Evolutionary conservation across 106 monocot genomes (phyloP).

Genomic region (Amphibolis antarctica): DNA sequence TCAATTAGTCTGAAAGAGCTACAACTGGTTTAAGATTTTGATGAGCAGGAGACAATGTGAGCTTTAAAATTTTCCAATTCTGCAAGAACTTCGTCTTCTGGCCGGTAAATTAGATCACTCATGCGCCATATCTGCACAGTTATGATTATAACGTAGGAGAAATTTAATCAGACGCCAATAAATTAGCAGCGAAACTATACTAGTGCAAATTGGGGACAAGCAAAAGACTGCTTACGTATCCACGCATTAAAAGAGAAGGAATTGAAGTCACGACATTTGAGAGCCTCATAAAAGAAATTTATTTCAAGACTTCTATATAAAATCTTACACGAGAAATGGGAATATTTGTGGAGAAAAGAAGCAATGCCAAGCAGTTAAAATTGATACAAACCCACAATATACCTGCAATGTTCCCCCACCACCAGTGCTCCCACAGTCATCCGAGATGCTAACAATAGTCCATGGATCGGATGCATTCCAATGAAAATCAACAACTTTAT

Average conservation of each 20-base stretch:
- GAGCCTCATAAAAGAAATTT: no score
- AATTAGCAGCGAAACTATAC: not conserved
- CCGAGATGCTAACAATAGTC: slow-evolving; percentile 91
- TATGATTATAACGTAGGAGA: not conserved
- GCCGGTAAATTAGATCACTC: slow-evolving; percentile 81
- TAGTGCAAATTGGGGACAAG: no score
- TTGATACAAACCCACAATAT: not conserved
- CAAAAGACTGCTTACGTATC: no score
- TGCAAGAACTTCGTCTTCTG: slow-evolving; percentile 63
- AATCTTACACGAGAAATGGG: not conserved
- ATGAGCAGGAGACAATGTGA: slow-evolving; percentile 46
- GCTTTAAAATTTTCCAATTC: slow-evolving; percentile 77
- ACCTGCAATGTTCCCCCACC: slow-evolving; percentile 98
- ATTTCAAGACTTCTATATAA: not conserved
- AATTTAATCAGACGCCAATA: not conserved
- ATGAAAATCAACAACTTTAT: slow-evolving; percentile 88
- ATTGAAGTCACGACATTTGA: no score
- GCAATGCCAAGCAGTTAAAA: no score
- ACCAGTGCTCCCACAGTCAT: slow-evolving; percentile 78
- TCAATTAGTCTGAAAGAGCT: not conserved
- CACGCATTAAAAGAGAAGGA: no score
- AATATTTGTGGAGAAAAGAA: not conserved
- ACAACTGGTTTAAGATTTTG: slow-evolving; percentile 16
- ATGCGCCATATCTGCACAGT: slow-evolving; percentile 90
- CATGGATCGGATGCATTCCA: slow-evolving; percentile 77